These are phyloP conservation scores for Xylogone sp. DNA, from an alignment of 2,329 filamentous ascomycete species.

Conservation along the genomic window DNA sequence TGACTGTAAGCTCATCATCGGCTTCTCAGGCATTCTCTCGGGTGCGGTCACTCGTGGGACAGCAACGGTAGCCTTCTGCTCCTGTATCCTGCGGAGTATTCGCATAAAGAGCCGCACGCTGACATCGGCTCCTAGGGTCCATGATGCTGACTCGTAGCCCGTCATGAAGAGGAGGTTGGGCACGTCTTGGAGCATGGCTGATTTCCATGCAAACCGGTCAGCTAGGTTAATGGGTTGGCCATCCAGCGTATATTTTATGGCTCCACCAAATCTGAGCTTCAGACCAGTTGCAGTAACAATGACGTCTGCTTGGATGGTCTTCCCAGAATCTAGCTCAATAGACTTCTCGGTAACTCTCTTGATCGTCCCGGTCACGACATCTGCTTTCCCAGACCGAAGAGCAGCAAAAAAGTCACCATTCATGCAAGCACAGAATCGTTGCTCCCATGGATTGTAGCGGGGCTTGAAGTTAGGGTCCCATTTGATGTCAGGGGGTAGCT, in stretches of 20 bases:
- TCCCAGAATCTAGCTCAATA: slow-evolving; percentile 24
- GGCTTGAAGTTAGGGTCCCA: slow-evolving; percentile 60
- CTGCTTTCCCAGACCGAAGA: slow-evolving; percentile 37
- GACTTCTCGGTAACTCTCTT: slow-evolving; percentile 45
- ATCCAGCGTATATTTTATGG: slow-evolving; percentile 49
- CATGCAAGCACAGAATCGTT: slow-evolving; percentile 65
- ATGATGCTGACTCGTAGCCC: slow-evolving; percentile 60
- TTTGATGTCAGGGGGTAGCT: slow-evolving; percentile 49
- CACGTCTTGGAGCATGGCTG: slow-evolving; percentile 58
- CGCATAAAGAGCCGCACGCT: slow-evolving; percentile 45
- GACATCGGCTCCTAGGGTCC: slow-evolving; percentile 60
- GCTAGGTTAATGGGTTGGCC: slow-evolving; percentile 41
- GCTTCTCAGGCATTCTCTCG: slow-evolving; percentile 30
- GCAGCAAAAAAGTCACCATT: slow-evolving; percentile 50
- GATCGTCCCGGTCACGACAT: slow-evolving; percentile 47
- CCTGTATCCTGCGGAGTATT: slow-evolving; percentile 46
- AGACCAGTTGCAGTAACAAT: slow-evolving; percentile 66
- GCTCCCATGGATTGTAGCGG: slow-evolving; percentile 61
- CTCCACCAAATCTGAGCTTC: slow-evolving; percentile 51
- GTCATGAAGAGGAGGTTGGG: slow-evolving; percentile 58
- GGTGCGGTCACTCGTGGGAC: slow-evolving; percentile 39
- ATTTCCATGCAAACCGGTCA: slow-evolving; percentile 55
- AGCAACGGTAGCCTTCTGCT: slow-evolving; percentile 36
- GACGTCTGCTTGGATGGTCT: slow-evolving; percentile 51
- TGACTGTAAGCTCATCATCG: slow-evolving; percentile 17